Evolutionary conservation across 164 flowering plant genomes (phyloP).

Genomic region (Nymphaea colorata): DNA sequence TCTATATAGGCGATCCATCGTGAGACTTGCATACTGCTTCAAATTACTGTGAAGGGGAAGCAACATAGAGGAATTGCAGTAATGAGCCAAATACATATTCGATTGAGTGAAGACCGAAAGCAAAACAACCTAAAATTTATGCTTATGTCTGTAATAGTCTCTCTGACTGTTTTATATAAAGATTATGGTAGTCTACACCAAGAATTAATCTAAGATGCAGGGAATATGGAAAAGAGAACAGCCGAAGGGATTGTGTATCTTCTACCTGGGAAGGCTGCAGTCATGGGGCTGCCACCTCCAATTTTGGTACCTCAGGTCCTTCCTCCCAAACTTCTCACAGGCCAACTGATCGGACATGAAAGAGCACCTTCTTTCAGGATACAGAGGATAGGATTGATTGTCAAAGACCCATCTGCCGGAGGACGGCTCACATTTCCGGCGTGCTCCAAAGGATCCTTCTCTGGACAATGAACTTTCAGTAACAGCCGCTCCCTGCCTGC

Average conservation of each 20-base stretch:
- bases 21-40: too few relatives aligned
- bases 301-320: slow-evolving; percentile 51
- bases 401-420: slow-evolving; percentile 82
- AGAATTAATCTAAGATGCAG: neutral
- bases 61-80: too few relatives aligned
- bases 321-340: slow-evolving; percentile 77
- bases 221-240: neutral
- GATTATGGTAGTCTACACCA: too few relatives aligned
- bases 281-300: slow-evolving; percentile 95
- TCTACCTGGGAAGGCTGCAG: slow-evolving; percentile 76
- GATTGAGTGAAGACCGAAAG: too few relatives aligned
- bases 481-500: neutral
- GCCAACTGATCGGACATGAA: slow-evolving; percentile 86
- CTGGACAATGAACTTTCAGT: neutral
- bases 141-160: too few relatives aligned
- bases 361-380: slow-evolving; percentile 51
- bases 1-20: too few relatives aligned
- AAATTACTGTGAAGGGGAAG: too few relatives aligned
- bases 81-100: too few relatives aligned
- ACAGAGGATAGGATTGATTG: slow-evolving; percentile 57
- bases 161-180: too few relatives aligned
- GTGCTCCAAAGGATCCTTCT: neutral
- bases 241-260: neutral
- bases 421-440: slow-evolving; percentile 38
- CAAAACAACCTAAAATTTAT: too few relatives aligned